Evolutionary conservation across 2,329 filamentous ascomycete genomes (phyloP), one percentile per base, ranked within the genome.

Genomic region (Epichloe uncinata): DNA sequence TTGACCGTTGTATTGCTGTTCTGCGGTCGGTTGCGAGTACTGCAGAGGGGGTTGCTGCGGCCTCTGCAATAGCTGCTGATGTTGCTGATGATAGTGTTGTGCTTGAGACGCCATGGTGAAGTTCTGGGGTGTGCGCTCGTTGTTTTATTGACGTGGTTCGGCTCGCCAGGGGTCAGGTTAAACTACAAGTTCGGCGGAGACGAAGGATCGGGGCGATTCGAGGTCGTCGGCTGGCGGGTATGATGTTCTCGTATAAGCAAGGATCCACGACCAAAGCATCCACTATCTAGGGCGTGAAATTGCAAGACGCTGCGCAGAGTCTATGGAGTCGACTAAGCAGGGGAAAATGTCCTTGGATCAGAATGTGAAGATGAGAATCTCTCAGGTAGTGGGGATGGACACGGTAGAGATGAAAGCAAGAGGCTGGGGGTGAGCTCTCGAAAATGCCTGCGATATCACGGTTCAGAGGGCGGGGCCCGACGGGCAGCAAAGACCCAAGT

Each of bases 71-170:
- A 57, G 55, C 52, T 56, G 50, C 46, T 57, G 56, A 44, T 54
- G 54, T 18, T 50, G 55, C 35, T 56, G 55, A 34, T 53, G 52
- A 44, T 53, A 54, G 48, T 56, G 62, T 34, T 61, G 60, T 43
- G 60, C 54, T 47, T 56, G 63, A 56, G 61, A 58, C 55, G 66
- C 66, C 67, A 69, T 70, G 58, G 54, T 57, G 58, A 57, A 61
- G 42, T 57, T 37, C 54, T 59, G 61, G 60, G 63, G 59, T 53
- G 54, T 54, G 53, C 51, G 54, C 54, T 57, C 58, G 54, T 63
- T 67, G 54, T 63, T 67, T 67, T 66, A 65, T 64, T 59, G 49
- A 60, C 30, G 18, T 36, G 34, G 30, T 33, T 12, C 42, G 36
- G 26, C 43, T 40, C 20, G 36, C 34, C 50, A 15, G 41, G 49